phyloP scores from a whole-genome alignment of 768 basidiomycete genomes.

The Boletellus sp. region DNA sequence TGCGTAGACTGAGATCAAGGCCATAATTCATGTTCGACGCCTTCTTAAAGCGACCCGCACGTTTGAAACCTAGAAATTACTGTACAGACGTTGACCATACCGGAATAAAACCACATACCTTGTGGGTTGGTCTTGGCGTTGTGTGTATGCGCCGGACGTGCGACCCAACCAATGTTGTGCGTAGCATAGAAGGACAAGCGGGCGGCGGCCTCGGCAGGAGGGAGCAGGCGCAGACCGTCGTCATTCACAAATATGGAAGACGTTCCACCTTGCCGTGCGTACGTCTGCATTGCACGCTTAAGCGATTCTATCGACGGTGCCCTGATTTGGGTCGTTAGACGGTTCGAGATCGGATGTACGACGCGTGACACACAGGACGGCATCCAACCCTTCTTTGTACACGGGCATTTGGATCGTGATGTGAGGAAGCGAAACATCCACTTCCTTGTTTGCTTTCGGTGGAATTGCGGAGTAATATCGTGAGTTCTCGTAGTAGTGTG shows the following conservation, averaged over 20 bases:
- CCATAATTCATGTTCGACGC: constrained; percentile 91
- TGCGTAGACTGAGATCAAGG: constrained; percentile 40
- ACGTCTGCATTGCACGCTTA: constrained; percentile 60
- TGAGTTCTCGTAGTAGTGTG: constrained; percentile 48
- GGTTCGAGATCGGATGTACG: not conserved
- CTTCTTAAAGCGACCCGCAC: constrained; percentile 86
- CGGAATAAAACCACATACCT: constrained; percentile 31
- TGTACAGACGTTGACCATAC: constrained; percentile 33
- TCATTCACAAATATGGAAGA: constrained; percentile 59
- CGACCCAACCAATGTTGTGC: constrained; percentile 58
- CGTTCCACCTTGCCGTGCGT: constrained; percentile 62
- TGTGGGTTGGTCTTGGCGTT: constrained; percentile 45
- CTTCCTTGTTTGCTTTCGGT: constrained; percentile 40
- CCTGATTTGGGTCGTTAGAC: constrained; percentile 15
- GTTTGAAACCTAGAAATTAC: constrained; percentile 25
- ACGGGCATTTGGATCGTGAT: constrained; percentile 57
- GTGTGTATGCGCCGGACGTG: constrained; percentile 48
- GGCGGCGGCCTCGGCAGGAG: constrained; percentile 41
- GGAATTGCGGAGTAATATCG: constrained; percentile 49
- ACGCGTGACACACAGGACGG: constrained; percentile 41
- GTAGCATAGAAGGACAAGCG: constrained; percentile 53
- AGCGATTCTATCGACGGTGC: constrained; percentile 50
- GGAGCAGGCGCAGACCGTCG: constrained; percentile 55
- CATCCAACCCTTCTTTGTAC: constrained; percentile 53
- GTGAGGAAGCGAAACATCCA: constrained; percentile 46